A percentile compares a stretch with the other conserved stretches of the same genome.
Evolutionary conservation across 2,329 filamentous ascomycete genomes (phyloP).

Genomic region (Aspergillus fumigatus): DNA sequence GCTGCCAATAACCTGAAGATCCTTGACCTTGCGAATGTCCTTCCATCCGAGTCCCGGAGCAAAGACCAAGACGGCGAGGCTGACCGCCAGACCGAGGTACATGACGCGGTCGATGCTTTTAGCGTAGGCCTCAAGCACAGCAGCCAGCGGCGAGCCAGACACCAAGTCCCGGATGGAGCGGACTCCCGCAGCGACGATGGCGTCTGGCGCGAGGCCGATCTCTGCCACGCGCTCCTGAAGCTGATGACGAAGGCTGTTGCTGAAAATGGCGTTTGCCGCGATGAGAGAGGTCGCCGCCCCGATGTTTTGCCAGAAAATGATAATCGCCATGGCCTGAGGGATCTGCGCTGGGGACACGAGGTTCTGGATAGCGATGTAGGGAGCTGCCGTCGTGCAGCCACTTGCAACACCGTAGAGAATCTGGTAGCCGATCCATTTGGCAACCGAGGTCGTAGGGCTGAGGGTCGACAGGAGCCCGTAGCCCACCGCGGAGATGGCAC

Average conservation of each 20-base stretch:
- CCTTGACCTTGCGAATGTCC: slow-evolving; percentile 24
- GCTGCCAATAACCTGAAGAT: slow-evolving; percentile 13
- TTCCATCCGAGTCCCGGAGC: slow-evolving; percentile 26
- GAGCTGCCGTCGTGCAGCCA: slow-evolving; percentile 11
- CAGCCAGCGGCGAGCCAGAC: slow-evolving; percentile 18
- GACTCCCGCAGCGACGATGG: slow-evolving; percentile 22
- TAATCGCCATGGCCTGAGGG: slow-evolving; percentile 23
- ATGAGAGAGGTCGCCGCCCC: slow-evolving; percentile 27
- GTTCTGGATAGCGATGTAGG: slow-evolving; percentile 25
- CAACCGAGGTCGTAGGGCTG: slow-evolving; percentile 10
- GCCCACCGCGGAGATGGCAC: slow-evolving; percentile 23
- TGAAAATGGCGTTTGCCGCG: slow-evolving; percentile 25
- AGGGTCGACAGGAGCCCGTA: slow-evolving; percentile 31
- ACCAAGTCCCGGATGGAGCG: slow-evolving; percentile 20
- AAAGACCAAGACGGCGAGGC: slow-evolving; percentile 17
- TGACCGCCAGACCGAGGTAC: slow-evolving; percentile 25
- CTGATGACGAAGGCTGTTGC: slow-evolving; percentile 19
- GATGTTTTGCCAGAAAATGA: slow-evolving; percentile 32
- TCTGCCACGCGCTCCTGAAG: slow-evolving; percentile 12
- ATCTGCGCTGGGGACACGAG: slow-evolving; percentile 21
- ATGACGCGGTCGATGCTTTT: slow-evolving; percentile 24
- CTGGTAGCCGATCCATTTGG: slow-evolving; percentile 27
- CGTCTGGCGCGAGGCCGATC: slow-evolving; percentile 15
- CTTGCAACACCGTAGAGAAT: slow-evolving; percentile 21
- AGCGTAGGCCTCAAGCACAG: slow-evolving; percentile 24